Conservation (phyloP, 805 yeast genomes). For the Pichia rugopelliculosa region DNA sequence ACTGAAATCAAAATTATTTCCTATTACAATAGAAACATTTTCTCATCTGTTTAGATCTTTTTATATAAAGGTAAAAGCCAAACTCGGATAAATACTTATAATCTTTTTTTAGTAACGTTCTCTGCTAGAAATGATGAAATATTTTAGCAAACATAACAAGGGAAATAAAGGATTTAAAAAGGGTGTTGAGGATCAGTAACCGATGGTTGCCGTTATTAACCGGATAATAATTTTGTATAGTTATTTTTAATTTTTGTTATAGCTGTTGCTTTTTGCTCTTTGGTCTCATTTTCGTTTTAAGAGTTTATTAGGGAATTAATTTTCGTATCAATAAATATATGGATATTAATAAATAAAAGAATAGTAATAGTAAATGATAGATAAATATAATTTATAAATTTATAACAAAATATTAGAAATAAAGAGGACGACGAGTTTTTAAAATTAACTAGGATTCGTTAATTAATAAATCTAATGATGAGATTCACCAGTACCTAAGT, state of each 20-base stretch:
- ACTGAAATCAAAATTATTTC: not conserved
- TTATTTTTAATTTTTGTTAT: too few species aligned
- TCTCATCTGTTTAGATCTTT: not conserved
- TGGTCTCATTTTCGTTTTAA: not conserved
- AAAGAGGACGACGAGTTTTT: not conserved
- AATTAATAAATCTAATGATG: conserved; percentile 35
- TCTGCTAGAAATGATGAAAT: not conserved
- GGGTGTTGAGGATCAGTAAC: not conserved
- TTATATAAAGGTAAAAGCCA: too few species aligned
- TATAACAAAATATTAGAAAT: conserved; percentile 2
- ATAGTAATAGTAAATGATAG: conserved; percentile 3
- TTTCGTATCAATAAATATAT: not conserved
- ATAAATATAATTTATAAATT: not conserved
- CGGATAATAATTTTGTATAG: not conserved
- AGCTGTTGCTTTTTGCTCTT: too few species aligned
- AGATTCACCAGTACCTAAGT: conserved; percentile 70
- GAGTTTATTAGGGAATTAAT: not conserved
- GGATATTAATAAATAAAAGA: not conserved
- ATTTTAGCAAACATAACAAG: not conserved
- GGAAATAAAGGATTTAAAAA: not conserved
- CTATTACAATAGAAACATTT: too few species aligned
- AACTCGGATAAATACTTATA: too few species aligned
- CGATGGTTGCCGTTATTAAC: not conserved
- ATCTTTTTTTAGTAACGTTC: too few species aligned
- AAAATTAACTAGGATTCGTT: not conserved